Conservation (phyloP, 768 basidiomycete species). For the Hypholoma fasciculare region DNA sequence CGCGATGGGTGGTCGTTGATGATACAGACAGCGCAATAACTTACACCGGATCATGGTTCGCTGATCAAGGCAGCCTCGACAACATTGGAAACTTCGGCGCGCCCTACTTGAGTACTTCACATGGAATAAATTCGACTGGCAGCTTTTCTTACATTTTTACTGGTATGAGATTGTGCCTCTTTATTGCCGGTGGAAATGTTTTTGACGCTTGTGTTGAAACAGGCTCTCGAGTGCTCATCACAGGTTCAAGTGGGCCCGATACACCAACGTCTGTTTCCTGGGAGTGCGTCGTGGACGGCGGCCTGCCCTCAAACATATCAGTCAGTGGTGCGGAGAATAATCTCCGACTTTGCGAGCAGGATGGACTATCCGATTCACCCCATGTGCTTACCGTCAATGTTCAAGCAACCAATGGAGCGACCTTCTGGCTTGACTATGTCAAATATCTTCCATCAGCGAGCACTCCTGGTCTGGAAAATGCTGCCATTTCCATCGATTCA, state of each 20-base stretch:
- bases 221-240: conserved; percentile 1
- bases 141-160: conserved; percentile 2
- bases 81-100: conserved; percentile 3
- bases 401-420: neutral
- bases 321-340: neutral
- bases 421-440: conserved; percentile 6
- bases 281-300: neutral
- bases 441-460: neutral
- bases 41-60: neutral
- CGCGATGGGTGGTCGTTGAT: neutral
- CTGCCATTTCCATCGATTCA: neutral
- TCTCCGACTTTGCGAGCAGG: neutral
- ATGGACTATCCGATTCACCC: neutral
- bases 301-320: neutral
- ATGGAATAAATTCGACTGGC: neutral
- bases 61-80: conserved; percentile 1
- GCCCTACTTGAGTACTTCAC: neutral
- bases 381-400: neutral
- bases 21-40: neutral
- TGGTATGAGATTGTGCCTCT: neutral
- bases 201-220: neutral
- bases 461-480: neutral
- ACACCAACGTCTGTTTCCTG: neutral
- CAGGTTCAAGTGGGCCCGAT: neutral
- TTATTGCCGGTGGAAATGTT: neutral